Percentiles rank a stretch among this genome's conserved stretches.
Evolutionary conservation across 352 stramenopile species (phyloP).

Genomic region (Phytophthora vignae): DNA sequence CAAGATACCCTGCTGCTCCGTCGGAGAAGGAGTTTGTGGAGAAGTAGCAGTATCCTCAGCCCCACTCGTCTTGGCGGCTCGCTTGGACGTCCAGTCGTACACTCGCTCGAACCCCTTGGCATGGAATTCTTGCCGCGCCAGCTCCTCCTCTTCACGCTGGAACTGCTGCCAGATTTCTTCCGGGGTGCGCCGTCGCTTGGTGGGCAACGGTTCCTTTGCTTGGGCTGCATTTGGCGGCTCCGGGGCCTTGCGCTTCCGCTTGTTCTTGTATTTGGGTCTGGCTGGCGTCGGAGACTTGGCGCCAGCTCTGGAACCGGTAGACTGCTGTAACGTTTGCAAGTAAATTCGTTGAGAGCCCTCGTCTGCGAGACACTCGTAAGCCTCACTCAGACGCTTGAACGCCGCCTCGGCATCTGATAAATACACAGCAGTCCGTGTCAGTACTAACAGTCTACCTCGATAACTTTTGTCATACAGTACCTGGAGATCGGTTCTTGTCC

Average conservation of each 20-base stretch:
- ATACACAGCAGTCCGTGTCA: background rate
- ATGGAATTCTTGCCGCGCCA: conserved; percentile 65
- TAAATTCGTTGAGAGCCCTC: conserved; percentile 62
- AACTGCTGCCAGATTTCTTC: conserved; percentile 81
- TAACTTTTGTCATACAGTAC: background rate
- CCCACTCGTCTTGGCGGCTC: background rate
- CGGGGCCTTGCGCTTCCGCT: conserved; percentile 25
- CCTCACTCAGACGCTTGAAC: conserved; percentile 81
- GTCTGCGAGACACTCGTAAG: conserved; percentile 78
- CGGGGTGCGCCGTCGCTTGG: conserved; percentile 42
- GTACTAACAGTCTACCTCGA: conserved; percentile 23
- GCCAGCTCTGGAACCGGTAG: background rate
- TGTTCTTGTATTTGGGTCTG: conserved; percentile 23
- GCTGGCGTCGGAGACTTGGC: conserved; percentile 3
- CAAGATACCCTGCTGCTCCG: conserved; percentile 46
- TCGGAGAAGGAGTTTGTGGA: background rate
- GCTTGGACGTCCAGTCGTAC: conserved; percentile 36
- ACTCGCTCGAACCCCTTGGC: conserved; percentile 70
- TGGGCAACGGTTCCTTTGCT: conserved; percentile 3
- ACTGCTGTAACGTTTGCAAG: conserved; percentile 38
- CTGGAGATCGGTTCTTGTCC: conserved; percentile 59
- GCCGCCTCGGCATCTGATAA: conserved; percentile 67
- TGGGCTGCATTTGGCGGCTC: conserved; percentile 1
- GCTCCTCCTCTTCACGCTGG: conserved; percentile 73
- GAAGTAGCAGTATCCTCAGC: background rate